Conservation (phyloP, 768 basidiomycete genomes). For the Paxillus rubicundulus region DNA sequence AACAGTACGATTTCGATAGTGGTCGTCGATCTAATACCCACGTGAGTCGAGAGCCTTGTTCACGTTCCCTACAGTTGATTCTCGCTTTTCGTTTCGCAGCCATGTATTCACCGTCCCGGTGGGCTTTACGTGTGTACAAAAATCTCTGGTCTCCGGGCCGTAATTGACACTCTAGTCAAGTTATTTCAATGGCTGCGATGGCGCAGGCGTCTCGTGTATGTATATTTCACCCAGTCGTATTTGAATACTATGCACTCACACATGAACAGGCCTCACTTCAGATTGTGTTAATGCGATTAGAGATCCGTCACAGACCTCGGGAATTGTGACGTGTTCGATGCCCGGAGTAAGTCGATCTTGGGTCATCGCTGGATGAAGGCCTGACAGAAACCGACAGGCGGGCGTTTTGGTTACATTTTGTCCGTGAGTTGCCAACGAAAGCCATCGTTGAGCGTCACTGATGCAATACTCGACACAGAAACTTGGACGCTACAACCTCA, state of each 20-base stretch:
- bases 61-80: not conserved
- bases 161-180: not conserved
- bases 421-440: not conserved
- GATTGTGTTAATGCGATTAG: constrained; percentile 3
- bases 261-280: not conserved
- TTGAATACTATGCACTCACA: not conserved
- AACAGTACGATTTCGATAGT: constrained; percentile 1
- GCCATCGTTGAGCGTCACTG: not conserved
- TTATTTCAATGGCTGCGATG: constrained; percentile 1
- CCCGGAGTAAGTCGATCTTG: not conserved
- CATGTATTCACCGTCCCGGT: constrained; percentile 3
- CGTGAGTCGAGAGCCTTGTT: not conserved
- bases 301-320: not conserved
- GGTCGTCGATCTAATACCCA: constrained; percentile 3
- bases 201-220: constrained; percentile 2
- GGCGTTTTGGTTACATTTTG: constrained; percentile 3
- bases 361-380: not conserved
- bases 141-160: not conserved
- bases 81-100: not conserved
- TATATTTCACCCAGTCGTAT: not conserved
- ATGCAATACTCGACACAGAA: not conserved
- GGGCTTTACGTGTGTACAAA: constrained; percentile 1
- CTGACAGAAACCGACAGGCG: not conserved
- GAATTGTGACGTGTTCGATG: constrained; percentile 1
- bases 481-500: not conserved